phyloP scores from a whole-genome alignment of 768 basidiomycete species.

The Coprinellus micaceus region DNA sequence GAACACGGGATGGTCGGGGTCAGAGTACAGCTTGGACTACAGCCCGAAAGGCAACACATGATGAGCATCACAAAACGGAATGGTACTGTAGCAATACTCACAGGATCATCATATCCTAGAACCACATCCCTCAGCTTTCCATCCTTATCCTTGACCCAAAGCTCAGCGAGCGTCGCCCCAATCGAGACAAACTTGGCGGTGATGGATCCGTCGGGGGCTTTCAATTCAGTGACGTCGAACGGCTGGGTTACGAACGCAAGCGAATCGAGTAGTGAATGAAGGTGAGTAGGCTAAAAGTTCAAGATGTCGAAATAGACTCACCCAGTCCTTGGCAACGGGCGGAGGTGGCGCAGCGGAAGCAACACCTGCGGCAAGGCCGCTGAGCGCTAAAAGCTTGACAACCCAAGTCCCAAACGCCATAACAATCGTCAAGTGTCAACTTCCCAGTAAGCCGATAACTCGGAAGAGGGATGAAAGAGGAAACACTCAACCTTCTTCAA shows the following conservation, averaged over 20 bases:
- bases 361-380: not conserved
- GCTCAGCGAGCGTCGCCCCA: slow-evolving; percentile 52
- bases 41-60: too few relatives aligned
- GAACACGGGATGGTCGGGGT: slow-evolving; percentile 47
- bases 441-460: too few relatives aligned
- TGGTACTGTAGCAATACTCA: too few relatives aligned
- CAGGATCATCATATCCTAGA: slow-evolving; percentile 57
- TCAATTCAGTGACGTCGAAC: slow-evolving; percentile 44
- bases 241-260: slow-evolving; percentile 28
- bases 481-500: too few relatives aligned
- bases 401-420: too few relatives aligned
- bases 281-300: too few relatives aligned
- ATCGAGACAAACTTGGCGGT: slow-evolving; percentile 55
- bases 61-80: too few relatives aligned
- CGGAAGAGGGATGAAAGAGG: too few relatives aligned
- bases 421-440: too few relatives aligned
- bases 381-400: not conserved
- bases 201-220: slow-evolving; percentile 52
- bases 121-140: slow-evolving; percentile 49
- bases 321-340: slow-evolving; percentile 1
- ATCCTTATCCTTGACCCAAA: slow-evolving; percentile 52
- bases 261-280: too few relatives aligned
- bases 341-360: not conserved
- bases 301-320: too few relatives aligned
- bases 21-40: slow-evolving; percentile 39